Evolutionary conservation across 208 protist species (phyloP).

Genomic region (Leishmania aethiopica): DNA sequence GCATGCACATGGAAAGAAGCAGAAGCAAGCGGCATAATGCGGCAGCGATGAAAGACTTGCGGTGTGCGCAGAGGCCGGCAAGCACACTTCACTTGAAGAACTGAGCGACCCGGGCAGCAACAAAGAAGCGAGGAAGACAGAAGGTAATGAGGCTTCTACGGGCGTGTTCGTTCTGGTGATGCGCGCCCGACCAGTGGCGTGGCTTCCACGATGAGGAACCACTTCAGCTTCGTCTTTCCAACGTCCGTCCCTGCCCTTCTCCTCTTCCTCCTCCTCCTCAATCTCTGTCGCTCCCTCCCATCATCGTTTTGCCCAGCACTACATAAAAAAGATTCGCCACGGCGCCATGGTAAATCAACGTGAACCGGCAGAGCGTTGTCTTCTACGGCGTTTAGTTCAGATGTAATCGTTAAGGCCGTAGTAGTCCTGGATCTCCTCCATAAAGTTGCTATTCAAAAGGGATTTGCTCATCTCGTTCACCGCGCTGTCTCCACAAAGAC

Average conservation of each 20-base stretch:
- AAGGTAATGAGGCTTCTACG: background rate
- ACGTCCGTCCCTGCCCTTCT: background rate
- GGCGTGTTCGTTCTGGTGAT: background rate
- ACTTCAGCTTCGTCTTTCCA: background rate
- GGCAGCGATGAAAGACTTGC: background rate
- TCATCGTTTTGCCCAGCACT: background rate
- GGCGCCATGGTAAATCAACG: background rate
- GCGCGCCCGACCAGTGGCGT: background rate
- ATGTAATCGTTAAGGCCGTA: conserved; percentile 47
- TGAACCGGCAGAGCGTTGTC: background rate
- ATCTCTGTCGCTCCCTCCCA: background rate
- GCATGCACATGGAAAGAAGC: conserved; percentile 5
- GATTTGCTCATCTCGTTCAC: conserved; percentile 23
- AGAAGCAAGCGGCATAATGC: background rate
- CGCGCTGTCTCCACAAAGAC: conserved; percentile 20
- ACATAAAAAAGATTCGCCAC: background rate
- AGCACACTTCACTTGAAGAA: background rate
- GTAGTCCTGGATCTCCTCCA: conserved; percentile 38
- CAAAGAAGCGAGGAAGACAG: conserved; percentile 6
- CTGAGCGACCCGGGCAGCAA: background rate
- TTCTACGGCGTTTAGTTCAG: background rate
- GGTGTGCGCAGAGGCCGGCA: background rate
- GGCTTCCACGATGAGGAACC: background rate
- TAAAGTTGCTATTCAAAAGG: conserved; percentile 22
- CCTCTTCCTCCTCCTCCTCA: background rate